phyloP scores from a whole-genome alignment of 2,329 filamentous ascomycete genomes.

The Pyrenochaeta sp. region DNA sequence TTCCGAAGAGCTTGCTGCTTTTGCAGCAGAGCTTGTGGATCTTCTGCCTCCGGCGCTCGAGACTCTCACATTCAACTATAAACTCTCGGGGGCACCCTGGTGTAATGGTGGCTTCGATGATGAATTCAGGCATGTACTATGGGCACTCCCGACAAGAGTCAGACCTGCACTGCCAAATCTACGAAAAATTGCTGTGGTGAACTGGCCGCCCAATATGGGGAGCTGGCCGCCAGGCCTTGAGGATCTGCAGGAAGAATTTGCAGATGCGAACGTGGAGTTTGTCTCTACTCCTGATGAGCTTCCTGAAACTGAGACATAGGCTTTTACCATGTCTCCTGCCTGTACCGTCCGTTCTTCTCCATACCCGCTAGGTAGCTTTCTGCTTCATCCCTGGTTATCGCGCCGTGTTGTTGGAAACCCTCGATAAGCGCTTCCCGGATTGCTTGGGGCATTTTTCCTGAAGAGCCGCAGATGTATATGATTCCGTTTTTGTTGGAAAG shows the following conservation, averaged over 20 bases:
- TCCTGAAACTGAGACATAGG: neutral
- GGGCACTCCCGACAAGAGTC: neutral
- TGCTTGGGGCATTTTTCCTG: constrained; percentile 75
- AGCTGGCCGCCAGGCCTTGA: neutral
- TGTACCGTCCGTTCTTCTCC: constrained; percentile 70
- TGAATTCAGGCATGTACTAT: neutral
- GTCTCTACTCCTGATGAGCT: constrained; percentile 2
- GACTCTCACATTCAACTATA: neutral
- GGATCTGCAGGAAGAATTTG: neutral
- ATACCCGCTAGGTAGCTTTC: constrained; percentile 64
- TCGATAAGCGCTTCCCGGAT: constrained; percentile 73
- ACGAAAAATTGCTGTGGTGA: neutral
- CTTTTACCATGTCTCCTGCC: constrained; percentile 73
- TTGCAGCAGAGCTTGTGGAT: neutral
- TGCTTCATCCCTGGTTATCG: constrained; percentile 57
- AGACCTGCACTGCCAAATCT: neutral
- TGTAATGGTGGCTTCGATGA: neutral
- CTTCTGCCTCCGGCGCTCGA: neutral
- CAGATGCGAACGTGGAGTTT: constrained; percentile 1
- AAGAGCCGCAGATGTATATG: constrained; percentile 67
- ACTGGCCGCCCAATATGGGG: neutral
- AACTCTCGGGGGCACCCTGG: rapidly evolving
- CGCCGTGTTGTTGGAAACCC: constrained; percentile 58
- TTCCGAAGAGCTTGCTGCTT: neutral
- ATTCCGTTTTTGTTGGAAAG: constrained; percentile 62